Evolutionary conservation across 1,284 basidiomycete species (phyloP).

Genomic region (Moesziomyces globuligerus): DNA sequence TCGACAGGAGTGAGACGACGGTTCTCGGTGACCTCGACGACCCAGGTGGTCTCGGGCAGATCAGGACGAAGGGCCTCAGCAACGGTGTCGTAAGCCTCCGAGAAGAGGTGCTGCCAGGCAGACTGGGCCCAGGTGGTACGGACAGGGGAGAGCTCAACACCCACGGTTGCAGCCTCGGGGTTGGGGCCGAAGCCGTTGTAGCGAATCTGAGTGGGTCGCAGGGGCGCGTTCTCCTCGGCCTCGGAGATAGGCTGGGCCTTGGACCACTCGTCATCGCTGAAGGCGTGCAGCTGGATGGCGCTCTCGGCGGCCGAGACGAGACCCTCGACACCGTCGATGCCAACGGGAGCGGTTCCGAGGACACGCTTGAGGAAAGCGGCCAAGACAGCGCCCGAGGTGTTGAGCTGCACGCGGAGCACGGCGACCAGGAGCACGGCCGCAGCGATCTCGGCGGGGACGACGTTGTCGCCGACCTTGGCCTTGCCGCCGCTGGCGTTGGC

Average conservation of each 20-base stretch:
- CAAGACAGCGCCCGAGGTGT: constrained; percentile 41
- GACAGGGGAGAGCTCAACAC: constrained; percentile 39
- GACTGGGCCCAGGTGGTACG: constrained; percentile 63
- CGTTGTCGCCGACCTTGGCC: constrained; percentile 52
- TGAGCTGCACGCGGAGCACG: constrained; percentile 54
- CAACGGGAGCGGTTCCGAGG: constrained; percentile 60
- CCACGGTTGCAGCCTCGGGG: constrained; percentile 50
- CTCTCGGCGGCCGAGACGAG: constrained; percentile 53
- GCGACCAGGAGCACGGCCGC: constrained; percentile 56
- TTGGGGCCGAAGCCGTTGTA: constrained; percentile 61
- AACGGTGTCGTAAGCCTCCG: constrained; percentile 64
- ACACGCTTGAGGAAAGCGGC: constrained; percentile 46
- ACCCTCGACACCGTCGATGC: constrained; percentile 54
- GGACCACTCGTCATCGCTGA: constrained; percentile 51
- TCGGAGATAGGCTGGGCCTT: constrained; percentile 56
- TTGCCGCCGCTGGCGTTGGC: constrained; percentile 55
- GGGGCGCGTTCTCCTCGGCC: constrained; percentile 49
- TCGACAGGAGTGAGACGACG: constrained; percentile 90
- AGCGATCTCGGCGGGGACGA: constrained; percentile 55
- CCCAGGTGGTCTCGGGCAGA: constrained; percentile 86
- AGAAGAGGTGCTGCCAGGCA: constrained; percentile 66
- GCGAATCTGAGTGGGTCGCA: constrained; percentile 54
- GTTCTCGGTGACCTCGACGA: constrained; percentile 93
- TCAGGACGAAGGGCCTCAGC: constrained; percentile 75
- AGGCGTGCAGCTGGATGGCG: constrained; percentile 49